Evolutionary conservation across 2,329 filamentous ascomycete species (phyloP).

Genomic region (Phyllosticta citrichinensis): DNA sequence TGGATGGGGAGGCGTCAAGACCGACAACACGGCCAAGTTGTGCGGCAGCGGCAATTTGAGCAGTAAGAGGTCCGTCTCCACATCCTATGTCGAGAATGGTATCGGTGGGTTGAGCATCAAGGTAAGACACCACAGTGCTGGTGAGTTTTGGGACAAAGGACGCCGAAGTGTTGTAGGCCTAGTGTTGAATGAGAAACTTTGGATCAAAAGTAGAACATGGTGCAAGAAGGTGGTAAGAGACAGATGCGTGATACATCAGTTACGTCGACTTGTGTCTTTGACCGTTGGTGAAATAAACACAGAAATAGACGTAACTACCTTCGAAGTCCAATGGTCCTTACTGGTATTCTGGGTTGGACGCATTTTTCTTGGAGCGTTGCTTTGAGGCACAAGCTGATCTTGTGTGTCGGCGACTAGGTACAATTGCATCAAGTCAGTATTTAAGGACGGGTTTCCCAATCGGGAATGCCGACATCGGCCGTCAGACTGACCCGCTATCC

Average conservation of each 20-base stretch:
- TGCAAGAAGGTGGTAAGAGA: not conserved
- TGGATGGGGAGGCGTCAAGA: constrained; percentile 30
- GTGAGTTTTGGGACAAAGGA: constrained; percentile 34
- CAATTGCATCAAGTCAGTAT: not conserved
- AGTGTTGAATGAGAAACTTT: not conserved
- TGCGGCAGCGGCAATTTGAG: constrained; percentile 28
- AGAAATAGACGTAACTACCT: not conserved
- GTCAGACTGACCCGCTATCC: not conserved
- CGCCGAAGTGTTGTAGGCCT: constrained; percentile 27
- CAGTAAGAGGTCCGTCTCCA: constrained; percentile 32
- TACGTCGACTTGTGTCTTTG: not conserved
- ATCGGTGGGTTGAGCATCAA: constrained; percentile 24
- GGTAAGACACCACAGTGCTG: constrained; percentile 26
- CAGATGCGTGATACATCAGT: not conserved
- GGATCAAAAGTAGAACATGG: not conserved
- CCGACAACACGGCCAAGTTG: constrained; percentile 26
- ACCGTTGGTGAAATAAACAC: not conserved
- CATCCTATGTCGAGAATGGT: constrained; percentile 32
- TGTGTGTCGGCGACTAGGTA: not conserved
- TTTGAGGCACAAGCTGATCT: not conserved
- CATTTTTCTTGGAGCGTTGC: not conserved
- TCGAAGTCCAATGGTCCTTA: constrained; percentile 8
- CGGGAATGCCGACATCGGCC: not conserved
- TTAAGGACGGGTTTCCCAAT: not conserved
- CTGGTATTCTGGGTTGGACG: not conserved